phyloP scores from a whole-genome alignment of 768 basidiomycete genomes.

The Collybia sordida region DNA sequence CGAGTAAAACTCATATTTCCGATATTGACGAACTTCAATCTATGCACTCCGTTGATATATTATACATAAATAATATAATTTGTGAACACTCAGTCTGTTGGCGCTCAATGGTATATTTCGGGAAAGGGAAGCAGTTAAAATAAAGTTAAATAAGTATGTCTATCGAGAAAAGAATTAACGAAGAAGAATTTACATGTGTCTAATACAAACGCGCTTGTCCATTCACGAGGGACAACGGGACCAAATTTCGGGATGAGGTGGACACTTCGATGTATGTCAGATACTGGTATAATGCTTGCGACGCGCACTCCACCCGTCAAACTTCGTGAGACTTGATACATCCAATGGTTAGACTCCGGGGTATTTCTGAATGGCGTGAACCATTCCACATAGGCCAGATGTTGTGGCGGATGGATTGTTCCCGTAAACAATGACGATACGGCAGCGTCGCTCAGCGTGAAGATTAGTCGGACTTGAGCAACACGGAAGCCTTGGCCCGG shows the following conservation, averaged over 20 bases:
- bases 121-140: too few species aligned
- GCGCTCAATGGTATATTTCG: too few species aligned
- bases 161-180: conserved; percentile 14
- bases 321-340: conserved; percentile 15
- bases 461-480: conserved; percentile 17
- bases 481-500: conserved; percentile 20
- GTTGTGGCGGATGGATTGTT: conserved; percentile 1
- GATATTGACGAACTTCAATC: too few species aligned
- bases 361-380: conserved; percentile 5
- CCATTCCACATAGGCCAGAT: neutral
- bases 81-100: too few species aligned
- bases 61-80: too few species aligned
- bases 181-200: conserved; percentile 16
- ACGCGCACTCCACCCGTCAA: conserved; percentile 6
- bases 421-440: conserved; percentile 1
- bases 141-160: conserved; percentile 13
- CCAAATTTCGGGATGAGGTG: conserved; percentile 28
- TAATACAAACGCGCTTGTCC: conserved; percentile 19
- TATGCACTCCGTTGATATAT: too few species aligned
- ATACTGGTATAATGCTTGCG: conserved; percentile 25
- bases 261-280: conserved; percentile 23
- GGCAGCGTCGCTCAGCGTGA: conserved; percentile 12
- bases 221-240: conserved; percentile 11
- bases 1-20: too few species aligned
- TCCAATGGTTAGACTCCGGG: conserved; percentile 10